A percentile compares a stretch with the other conserved stretches of the same genome.
These are phyloP conservation scores for Phytophthora melonis DNA, from an alignment of 352 stramenopile genomes.

Conservation along the genomic window DNA sequence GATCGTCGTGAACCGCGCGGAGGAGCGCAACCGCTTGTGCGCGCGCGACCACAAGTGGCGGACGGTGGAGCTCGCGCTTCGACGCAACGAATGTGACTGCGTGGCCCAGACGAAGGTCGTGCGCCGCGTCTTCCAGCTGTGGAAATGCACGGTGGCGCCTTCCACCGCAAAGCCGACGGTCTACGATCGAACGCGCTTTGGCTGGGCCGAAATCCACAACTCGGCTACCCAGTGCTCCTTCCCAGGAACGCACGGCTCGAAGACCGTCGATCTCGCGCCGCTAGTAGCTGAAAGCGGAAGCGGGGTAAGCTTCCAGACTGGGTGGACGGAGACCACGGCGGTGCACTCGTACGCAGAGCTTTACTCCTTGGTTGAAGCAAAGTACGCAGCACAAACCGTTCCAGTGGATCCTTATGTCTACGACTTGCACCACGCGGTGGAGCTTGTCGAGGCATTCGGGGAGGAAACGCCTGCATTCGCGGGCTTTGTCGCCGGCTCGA, in stretches of 20 bases:
- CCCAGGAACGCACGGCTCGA: slow-evolving; percentile 24
- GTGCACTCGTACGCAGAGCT: slow-evolving; percentile 87
- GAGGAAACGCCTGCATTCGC: slow-evolving; percentile 85
- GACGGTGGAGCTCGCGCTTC: slow-evolving; percentile 88
- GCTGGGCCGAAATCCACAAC: slow-evolving; percentile 67
- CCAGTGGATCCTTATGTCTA: slow-evolving; percentile 93
- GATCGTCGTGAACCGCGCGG: slow-evolving; percentile 67
- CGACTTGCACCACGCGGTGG: slow-evolving; percentile 91
- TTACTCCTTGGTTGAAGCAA: slow-evolving; percentile 57
- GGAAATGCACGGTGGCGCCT: slow-evolving; percentile 89
- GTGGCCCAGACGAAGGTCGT: slow-evolving; percentile 88
- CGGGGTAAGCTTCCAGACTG: slow-evolving; percentile 73
- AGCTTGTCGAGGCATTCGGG: slow-evolving; percentile 88
- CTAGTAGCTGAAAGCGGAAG: slow-evolving; percentile 31
- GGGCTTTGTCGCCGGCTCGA: slow-evolving; percentile 58
- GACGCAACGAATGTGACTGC: slow-evolving; percentile 94
- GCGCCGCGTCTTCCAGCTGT: slow-evolving; percentile 92
- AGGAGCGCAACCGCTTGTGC: slow-evolving; percentile 85
- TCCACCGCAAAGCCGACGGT: slow-evolving; percentile 35
- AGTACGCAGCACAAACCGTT: slow-evolving; percentile 53
- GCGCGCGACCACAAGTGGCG: slow-evolving; percentile 95
- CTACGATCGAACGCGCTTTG: slow-evolving; percentile 59
- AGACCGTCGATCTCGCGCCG: slow-evolving; percentile 39
- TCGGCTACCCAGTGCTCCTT: slow-evolving; percentile 68
- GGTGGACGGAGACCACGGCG: slow-evolving; percentile 60